Base-by-base conservation (phyloP, 805 yeast species). In the Pichia pseudocactophila region DNA sequence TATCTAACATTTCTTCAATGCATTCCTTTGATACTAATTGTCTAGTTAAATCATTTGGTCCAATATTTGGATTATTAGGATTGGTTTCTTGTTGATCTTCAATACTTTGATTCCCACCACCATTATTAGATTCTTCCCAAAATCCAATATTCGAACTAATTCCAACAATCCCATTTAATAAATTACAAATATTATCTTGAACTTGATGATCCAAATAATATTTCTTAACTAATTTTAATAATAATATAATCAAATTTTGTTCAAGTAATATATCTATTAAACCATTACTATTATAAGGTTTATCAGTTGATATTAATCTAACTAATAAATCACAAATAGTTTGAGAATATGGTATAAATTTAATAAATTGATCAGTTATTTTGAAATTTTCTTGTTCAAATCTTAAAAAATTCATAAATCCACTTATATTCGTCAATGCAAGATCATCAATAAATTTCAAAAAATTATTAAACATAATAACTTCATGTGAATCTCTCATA, bases 31-130 rank as follows among this genome's bases (percentile, higher is more conserved):
- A 81, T 5, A 89, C 97, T 32, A 92, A 69, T 57, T 87, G 90
- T 50, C 98, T 71, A 0, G 97, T 88, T 27, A 92, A 70, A 55
- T 86, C 96, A 56, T 92, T 92, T 1, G 98, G 97, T 2, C 98
- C 98, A 40, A 92, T 84, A 27, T 90, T 84, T 2, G 96, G 83
- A 44, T 84, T 89, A 43, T 82, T 82, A 37, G 53, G 46, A 28
- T 51, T 49, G 4, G 50, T 43, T 35, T 56, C 58, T 18, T 55
- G 59, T 16, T 48, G 43, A 84, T 88, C 59, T 82, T 89, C 44
- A 84, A 94, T 49, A 34, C 40, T 44, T 37, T 41, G 36, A 15
- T 28, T 34, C 20, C 41, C 43, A 26, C 30, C 37, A 10, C 33
- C 45, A 18, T 39, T 38, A 11, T 44, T 32, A 18, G 49, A 39